phyloP scores from a whole-genome alignment of 768 basidiomycete genomes.

The Lenzites betulinus region DNA sequence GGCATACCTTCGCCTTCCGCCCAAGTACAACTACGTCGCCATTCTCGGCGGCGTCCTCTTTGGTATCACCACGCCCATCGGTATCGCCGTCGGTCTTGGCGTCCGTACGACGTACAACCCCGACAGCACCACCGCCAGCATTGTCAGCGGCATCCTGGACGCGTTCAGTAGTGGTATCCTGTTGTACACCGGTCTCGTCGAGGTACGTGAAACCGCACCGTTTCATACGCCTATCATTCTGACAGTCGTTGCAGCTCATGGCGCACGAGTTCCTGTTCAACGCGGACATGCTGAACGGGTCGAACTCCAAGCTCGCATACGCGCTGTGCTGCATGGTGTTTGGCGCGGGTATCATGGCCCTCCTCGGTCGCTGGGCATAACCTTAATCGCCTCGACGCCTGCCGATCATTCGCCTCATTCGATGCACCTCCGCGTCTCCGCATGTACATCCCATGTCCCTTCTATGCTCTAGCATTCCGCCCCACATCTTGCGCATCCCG shows the following conservation, averaged over 20 bases:
- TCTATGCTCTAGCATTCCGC: not conserved
- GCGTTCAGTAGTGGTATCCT: conserved; percentile 86
- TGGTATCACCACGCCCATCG: conserved; percentile 81
- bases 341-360: conserved; percentile 87
- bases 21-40: conserved; percentile 57
- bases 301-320: conserved; percentile 65
- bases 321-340: conserved; percentile 76
- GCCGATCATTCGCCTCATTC: not conserved
- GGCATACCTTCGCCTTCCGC: conserved; percentile 68
- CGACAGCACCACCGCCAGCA: conserved; percentile 67
- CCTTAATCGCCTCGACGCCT: not conserved
- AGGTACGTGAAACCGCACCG: conserved; percentile 62
- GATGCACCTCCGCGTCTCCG: not conserved
- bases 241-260: conserved; percentile 57
- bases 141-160: conserved; percentile 86
- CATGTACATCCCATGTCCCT: not conserved
- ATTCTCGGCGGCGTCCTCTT: conserved; percentile 63
- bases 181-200: conserved; percentile 84
- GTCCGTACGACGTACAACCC: conserved; percentile 82
- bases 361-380: conserved; percentile 89
- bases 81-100: conserved; percentile 80
- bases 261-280: conserved; percentile 96
- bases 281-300: conserved; percentile 77
- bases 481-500: not conserved
- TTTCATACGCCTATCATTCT: too few relatives aligned